Evolutionary conservation across 345 rosid genomes (phyloP), one percentile per base, ranked within the genome.

Genomic region (Populus nigra): DNA sequence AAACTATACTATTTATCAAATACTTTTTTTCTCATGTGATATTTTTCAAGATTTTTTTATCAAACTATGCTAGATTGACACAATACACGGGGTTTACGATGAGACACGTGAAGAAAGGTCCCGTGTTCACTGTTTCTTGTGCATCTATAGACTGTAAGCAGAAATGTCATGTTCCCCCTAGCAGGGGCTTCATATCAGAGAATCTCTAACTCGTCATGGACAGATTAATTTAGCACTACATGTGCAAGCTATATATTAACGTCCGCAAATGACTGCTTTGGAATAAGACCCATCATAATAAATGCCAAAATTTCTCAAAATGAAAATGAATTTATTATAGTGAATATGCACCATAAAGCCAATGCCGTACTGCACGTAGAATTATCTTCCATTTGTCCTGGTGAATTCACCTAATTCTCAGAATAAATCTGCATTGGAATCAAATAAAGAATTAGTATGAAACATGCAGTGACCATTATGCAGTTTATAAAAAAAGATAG

Each of bases 381-480:
- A 86, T 93, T 93, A 87, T 93, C 99, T 87, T 93, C 98, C 69
- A 80, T 79, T 75, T 93, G 91, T 73, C 95, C 96, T 23, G 97
- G 98, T 50, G 94, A 91, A 87, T 96, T 92, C 33, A 92, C 93
- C 98, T 94, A 93, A 73, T 93, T 96, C 81, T 93, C 98, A 0
- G 97, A 92, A 85, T 96, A 96, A 69, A 96, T 93, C 95, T 93
- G 86, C 81, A 82, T 41, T 17, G 69, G 13, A 67, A 29, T 61
- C 68, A 2, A 16, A 31, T 4, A n/a, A 73, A 65, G 67, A 2
- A 41, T 23, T 7, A 27, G 41, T 25, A 36, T 5, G 9, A 36
- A 68, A 76, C 53, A 41, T 3, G 2, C 9, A 68, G 25, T n/a
- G 10, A 76, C 36, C 7, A 13, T 18, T 5, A 27, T 3, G 22